Evolutionary conservation across 768 basidiomycete genomes (phyloP), one percentile per base, ranked within the genome.

Genomic region (Termitomyces titanicus): DNA sequence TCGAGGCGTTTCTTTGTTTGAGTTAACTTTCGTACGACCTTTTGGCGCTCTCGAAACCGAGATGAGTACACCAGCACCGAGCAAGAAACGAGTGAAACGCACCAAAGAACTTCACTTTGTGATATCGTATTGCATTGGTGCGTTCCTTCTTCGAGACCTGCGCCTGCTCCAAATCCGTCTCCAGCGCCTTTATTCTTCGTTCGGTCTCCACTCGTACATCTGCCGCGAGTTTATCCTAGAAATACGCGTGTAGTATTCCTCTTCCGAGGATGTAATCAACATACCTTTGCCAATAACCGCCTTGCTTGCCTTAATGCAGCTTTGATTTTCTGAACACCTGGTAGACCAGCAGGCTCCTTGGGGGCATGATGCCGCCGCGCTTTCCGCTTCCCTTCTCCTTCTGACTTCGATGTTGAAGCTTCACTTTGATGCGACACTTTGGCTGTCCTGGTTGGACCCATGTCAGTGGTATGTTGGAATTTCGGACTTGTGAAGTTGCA

Each of bases 41-140:
- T 98, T 72, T 92, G 85, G 43, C 93, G 84, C 68, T 98, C 94
- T 96, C n/a, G 61, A 0, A 18, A 39, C 24, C 18, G 10, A 11
- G 5, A 10, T 25, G 15, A 24, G 6, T 11, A 13, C 15, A 25
- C 56, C 7, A 50, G 5, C 24, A 12, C 6, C n/a, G 15, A 12
- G 18, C 1, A 40, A 13, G 33, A 33, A 11, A 24, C 33, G 37
- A n/a, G 11, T 17, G 5, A 48, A 12, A 68, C 78, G 60, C 58
- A 94, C 94, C 94, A 59, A 98, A 97, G 73, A 98, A 98, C 69
- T 93, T 95, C 63, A 94, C 74, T 74, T 85, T 92, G 63, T 94
- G 94, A 69, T 98, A 98, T 58, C 82, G 82, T 38, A 80, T 70
- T 0, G 91, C 89, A 62, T 91, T 75, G 40, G 84, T 74, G 44